A percentile compares a stretch with the other conserved stretches of the same genome.
Conservation (phyloP, 139 green algal species). For the Asterochloris sp. region DNA sequence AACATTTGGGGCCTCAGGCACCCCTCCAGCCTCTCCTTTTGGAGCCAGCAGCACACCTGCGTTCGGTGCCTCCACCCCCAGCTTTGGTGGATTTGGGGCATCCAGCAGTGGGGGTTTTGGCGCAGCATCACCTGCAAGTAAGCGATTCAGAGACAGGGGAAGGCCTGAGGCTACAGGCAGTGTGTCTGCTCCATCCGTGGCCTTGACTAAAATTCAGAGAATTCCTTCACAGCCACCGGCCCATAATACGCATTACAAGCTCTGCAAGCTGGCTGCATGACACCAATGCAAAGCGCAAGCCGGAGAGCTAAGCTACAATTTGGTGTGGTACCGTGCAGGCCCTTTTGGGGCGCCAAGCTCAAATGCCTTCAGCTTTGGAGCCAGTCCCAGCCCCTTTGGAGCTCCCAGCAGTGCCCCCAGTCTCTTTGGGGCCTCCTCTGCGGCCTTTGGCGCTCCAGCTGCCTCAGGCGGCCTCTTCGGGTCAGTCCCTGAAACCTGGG, state of each 20-base stretch:
- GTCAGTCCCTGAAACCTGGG: no score
- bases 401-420: no score
- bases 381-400: no score
- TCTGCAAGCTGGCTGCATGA: not conserved
- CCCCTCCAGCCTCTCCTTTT: constrained; percentile 25
- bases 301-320: no score
- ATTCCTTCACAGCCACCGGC: not conserved
- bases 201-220: not conserved
- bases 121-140: not conserved
- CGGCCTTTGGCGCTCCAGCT: no score
- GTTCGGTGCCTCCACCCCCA: constrained; percentile 18
- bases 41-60: constrained; percentile 16
- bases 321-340: no score
- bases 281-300: no score
- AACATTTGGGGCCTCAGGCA: not conserved
- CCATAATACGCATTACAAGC: not conserved
- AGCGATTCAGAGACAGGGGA: no score
- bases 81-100: constrained; percentile 4
- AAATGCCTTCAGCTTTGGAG: no score
- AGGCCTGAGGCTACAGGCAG: not conserved
- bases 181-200: not conserved
- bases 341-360: no score
- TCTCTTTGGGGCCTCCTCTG: no score
- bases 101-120: constrained; percentile 6
- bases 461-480: no score